Evolutionary conservation across 352 stramenopile species (phyloP), one percentile per base, ranked within the genome.

Genomic region (Globisporangium paddicum): DNA sequence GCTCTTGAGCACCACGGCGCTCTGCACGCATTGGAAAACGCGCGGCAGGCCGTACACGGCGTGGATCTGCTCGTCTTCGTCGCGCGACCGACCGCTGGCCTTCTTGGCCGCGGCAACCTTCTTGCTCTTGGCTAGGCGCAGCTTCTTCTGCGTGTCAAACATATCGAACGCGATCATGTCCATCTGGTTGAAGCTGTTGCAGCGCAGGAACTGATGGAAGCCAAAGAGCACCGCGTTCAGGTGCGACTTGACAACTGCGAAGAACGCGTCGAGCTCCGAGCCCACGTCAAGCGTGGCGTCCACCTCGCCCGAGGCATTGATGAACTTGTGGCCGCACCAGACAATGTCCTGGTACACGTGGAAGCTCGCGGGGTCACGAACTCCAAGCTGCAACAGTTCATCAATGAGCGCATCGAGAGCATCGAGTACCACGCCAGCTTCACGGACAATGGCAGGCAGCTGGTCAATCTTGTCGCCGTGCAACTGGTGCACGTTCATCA

Each of bases 311-410:
- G 59, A 53, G 1, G 34, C 56, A 6, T 26, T 44, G 11, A 71
- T 56, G 52, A 87, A 86, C 46, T 72, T 77, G 60, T 93, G 83
- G 0, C 81, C 86, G 40, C 82, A 86, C 86, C 86, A 96, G n/a
- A 89, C 72, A 47, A 96, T 82, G 40, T 96, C 83, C 58, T 96
- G 82, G 60, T 92, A 94, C 6, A 79, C 78, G 46, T 86, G 74
- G 61, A 84, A 92, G 14, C 66, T 87, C 18, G 77, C 66, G 19
- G 84, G 82, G 45, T 79, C 76, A 4, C 84, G 82, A 45, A 88
- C 60, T 2, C 79, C 75, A 9, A 91, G 59, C 10, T 68, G 65
- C 35, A 92, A 48, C 0, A 87, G 34, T 3, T 68, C 71, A 28
- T 84, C 77, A 37, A 94, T 62, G 19, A 92, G 71, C 2, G 48